These are phyloP conservation scores for Colletotrichum gloeosporioides DNA, from an alignment of 2,329 filamentous ascomycete genomes.

Conservation along the genomic window DNA sequence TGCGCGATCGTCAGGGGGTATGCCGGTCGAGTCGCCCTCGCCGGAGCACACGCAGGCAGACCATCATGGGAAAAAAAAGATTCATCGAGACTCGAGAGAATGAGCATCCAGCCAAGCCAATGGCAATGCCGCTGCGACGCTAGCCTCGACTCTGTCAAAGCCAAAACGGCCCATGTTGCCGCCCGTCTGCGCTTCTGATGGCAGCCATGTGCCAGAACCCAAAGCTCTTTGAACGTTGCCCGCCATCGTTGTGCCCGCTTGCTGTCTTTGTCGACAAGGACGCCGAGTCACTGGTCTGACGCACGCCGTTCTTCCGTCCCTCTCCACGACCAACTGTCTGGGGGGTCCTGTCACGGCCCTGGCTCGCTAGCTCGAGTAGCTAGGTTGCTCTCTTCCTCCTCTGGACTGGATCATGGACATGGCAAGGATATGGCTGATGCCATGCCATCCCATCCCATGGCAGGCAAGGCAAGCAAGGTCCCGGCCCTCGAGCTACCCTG, in stretches of 20 bases:
- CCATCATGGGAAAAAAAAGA: not conserved
- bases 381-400: not conserved
- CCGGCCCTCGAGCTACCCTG: not conserved
- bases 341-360: not conserved
- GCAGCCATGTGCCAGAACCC: not conserved
- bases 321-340: constrained; percentile 7
- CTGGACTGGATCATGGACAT: not conserved
- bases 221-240: constrained; percentile 1
- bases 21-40: not conserved
- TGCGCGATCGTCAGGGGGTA: not conserved
- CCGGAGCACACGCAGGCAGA: not conserved
- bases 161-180: not conserved
- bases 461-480: not conserved
- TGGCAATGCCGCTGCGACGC: not conserved
- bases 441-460: not conserved
- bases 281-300: not conserved
- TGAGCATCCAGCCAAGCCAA: constrained; percentile 14
- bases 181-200: not conserved
- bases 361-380: not conserved
- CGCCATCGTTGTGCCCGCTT: not conserved
- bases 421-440: constrained; percentile 1
- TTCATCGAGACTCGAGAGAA: not conserved
- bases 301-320: not conserved
- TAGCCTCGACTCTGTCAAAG: constrained; percentile 10
- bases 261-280: not conserved